Conservation (phyloP, 116 monocot genomes). For the Dioscorea cayenensis region DNA sequence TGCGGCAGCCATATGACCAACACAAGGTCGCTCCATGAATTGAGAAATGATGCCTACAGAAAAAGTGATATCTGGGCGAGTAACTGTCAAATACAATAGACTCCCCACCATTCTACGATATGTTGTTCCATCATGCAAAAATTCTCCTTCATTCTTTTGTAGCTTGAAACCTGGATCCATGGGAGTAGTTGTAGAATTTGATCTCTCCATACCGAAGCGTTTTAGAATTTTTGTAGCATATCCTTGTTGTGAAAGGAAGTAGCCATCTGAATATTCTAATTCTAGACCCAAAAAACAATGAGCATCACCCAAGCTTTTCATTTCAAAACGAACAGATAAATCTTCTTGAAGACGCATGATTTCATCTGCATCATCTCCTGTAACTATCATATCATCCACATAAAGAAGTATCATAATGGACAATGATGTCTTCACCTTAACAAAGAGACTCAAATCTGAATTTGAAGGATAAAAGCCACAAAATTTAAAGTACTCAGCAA, state of each 20-base stretch:
- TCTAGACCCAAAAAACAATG: background rate
- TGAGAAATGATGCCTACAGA: too few relatives aligned
- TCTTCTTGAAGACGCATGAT: background rate
- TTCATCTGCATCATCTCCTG: too few relatives aligned
- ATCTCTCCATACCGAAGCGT: background rate
- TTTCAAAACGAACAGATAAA: slow-evolving; percentile 2
- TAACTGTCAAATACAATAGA: slow-evolving; percentile 2
- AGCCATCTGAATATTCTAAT: background rate
- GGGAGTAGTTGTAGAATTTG: background rate
- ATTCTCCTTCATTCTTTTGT: background rate
- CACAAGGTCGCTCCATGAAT: background rate
- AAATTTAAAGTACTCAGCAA: background rate
- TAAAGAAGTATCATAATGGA: too few relatives aligned
- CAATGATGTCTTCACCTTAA: too few relatives aligned
- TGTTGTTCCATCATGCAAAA: background rate
- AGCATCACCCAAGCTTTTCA: background rate
- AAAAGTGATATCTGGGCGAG: too few relatives aligned
- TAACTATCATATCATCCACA: too few relatives aligned
- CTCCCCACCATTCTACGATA: background rate
- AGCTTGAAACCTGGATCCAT: background rate
- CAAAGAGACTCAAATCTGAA: too few relatives aligned
- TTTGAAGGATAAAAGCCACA: too few relatives aligned
- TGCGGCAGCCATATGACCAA: background rate
- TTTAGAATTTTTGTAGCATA: background rate
- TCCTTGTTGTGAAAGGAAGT: background rate